Percentiles rank a stretch among this genome's conserved stretches.
Evolutionary conservation across 495 filamentous ascomycete species (phyloP).

Genomic region (Extremus antarcticus): DNA sequence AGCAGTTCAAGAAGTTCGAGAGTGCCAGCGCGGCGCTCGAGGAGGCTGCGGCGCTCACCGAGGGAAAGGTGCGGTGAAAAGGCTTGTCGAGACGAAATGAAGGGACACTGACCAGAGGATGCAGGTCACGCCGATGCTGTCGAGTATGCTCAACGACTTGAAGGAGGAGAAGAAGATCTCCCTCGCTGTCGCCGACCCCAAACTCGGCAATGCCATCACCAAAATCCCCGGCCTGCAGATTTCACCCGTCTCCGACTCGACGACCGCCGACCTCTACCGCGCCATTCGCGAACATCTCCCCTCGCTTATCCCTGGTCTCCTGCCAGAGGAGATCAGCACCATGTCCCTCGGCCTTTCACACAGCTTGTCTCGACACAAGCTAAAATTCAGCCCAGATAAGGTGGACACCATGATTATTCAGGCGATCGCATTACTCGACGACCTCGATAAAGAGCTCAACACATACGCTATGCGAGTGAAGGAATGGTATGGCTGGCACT

Average conservation of each 20-base stretch:
- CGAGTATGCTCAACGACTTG: conserved; percentile 69
- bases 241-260: conserved; percentile 74
- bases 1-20: conserved; percentile 94
- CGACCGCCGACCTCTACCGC: conserved; percentile 79
- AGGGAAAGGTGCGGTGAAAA: conserved; percentile 52
- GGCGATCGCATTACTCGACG: conserved; percentile 85
- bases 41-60: conserved; percentile 75
- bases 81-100: not conserved
- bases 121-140: conserved; percentile 74
- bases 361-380: conserved; percentile 93
- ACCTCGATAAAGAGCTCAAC: conserved; percentile 97
- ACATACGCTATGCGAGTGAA: conserved; percentile 98
- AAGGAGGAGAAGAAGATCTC: conserved; percentile 98
- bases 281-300: conserved; percentile 84
- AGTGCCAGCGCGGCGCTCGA: conserved; percentile 77
- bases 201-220: conserved; percentile 84
- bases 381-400: conserved; percentile 98
- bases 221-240: conserved; percentile 82
- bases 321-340: conserved; percentile 72
- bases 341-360: conserved; percentile 95
- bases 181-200: conserved; percentile 87
- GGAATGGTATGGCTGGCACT: conserved; percentile 99
- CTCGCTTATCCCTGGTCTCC: conserved; percentile 80
- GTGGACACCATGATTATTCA: conserved; percentile 99
- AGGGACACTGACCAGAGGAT: not conserved